These are phyloP conservation scores for Lanmaoa rubissima DNA, from an alignment of 768 basidiomycete genomes.

Conservation along the genomic window DNA sequence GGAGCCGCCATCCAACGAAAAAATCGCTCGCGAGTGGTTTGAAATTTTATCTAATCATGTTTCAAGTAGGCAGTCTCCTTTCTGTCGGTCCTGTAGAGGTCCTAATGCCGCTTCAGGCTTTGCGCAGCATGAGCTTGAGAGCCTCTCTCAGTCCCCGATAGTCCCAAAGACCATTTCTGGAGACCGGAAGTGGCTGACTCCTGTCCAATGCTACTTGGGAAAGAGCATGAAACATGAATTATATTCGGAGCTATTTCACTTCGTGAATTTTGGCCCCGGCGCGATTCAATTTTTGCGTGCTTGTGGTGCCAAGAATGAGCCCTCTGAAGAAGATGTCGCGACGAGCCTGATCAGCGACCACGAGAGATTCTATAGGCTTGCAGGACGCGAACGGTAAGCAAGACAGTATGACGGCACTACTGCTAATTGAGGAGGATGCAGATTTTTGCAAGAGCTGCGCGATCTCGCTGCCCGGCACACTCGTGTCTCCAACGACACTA, in stretches of 20 bases:
- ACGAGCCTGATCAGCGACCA: constrained; percentile 65
- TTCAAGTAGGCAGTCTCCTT: too few species aligned
- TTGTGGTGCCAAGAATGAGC: constrained; percentile 81
- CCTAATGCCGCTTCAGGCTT: constrained; percentile 45
- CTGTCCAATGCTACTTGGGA: constrained; percentile 66
- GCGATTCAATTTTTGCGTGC: constrained; percentile 81
- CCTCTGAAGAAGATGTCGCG: constrained; percentile 76
- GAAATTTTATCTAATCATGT: too few species aligned
- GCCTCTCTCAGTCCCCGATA: constrained; percentile 53
- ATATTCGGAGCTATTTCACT: constrained; percentile 77
- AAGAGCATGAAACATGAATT: constrained; percentile 49
- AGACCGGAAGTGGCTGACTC: constrained; percentile 44
- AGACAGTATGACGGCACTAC: neutral
- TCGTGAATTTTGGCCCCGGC: constrained; percentile 77
- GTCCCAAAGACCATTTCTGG: constrained; percentile 51
- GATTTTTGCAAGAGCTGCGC: constrained; percentile 76
- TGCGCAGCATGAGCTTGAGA: constrained; percentile 45
- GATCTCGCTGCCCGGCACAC: constrained; percentile 71
- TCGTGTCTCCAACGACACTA: constrained; percentile 44
- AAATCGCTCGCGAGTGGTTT: too few species aligned
- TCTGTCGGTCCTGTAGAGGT: too few species aligned
- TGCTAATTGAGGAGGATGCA: constrained; percentile 24
- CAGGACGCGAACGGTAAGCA: constrained; percentile 49
- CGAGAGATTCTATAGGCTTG: constrained; percentile 60
- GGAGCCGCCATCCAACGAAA: too few species aligned